A percentile compares a stretch with the other conserved stretches of the same genome.
Evolutionary conservation across 352 stramenopile species (phyloP).

Genomic region (Phytophthora hybrid): DNA sequence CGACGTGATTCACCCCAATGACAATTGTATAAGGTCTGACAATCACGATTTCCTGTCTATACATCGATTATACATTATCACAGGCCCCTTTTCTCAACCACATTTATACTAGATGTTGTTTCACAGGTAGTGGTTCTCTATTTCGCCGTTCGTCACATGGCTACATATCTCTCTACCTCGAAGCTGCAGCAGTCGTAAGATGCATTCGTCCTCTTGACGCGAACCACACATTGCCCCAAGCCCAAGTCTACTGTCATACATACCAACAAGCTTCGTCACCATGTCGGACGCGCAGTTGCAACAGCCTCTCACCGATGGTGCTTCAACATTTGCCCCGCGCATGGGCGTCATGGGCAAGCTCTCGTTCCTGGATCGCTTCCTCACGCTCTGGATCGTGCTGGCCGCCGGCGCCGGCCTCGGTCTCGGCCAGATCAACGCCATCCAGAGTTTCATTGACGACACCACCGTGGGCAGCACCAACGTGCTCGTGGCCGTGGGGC

Average conservation of each 20-base stretch:
- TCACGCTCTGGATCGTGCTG: slow-evolving; percentile 61
- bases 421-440: slow-evolving; percentile 43
- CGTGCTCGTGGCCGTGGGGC: slow-evolving; percentile 55
- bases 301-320: too few relatives aligned
- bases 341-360: slow-evolving; percentile 29
- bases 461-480: slow-evolving; percentile 61
- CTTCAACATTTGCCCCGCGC: neutral
- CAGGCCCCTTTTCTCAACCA: slow-evolving; percentile 1
- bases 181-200: neutral
- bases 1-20: too few relatives aligned
- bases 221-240: neutral
- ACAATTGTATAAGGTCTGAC: too few relatives aligned
- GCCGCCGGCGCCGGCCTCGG: slow-evolving; percentile 42
- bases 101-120: neutral
- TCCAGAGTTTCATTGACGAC: slow-evolving; percentile 52
- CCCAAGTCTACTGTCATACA: too few relatives aligned
- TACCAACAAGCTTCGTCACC: too few relatives aligned
- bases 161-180: neutral
- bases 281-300: too few relatives aligned
- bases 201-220: slow-evolving; percentile 3
- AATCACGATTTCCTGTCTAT: too few relatives aligned
- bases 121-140: neutral
- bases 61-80: neutral
- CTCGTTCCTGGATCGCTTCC: slow-evolving; percentile 51
- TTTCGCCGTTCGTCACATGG: slow-evolving; percentile 3